phyloP scores from a whole-genome alignment of 495 filamentous ascomycete species.

The Aspergillus steynii region DNA sequence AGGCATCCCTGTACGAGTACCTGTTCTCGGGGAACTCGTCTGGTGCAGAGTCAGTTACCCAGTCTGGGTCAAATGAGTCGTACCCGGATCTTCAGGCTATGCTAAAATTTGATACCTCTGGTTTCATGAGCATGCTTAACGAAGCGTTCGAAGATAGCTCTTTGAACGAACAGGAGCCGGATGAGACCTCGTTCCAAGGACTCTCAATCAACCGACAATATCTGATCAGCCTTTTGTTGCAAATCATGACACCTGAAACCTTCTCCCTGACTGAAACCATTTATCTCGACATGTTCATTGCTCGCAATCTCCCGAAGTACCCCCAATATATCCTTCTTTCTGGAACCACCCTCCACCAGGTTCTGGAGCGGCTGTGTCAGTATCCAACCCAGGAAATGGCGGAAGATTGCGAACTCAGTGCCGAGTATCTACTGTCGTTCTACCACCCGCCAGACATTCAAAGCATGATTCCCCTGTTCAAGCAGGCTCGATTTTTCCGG shows the following conservation, averaged over 20 bases:
- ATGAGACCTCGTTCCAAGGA: constrained; percentile 40
- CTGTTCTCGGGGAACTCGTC: constrained; percentile 76
- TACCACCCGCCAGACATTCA: constrained; percentile 86
- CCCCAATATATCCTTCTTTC: constrained; percentile 92
- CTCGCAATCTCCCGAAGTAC: constrained; percentile 93
- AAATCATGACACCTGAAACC: constrained; percentile 74
- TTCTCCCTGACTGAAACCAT: constrained; percentile 83
- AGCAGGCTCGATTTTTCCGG: constrained; percentile 83
- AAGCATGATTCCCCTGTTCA: constrained; percentile 72
- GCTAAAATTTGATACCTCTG: constrained; percentile 83
- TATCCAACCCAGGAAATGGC: constrained; percentile 79
- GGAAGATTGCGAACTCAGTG: constrained; percentile 93
- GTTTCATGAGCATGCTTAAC: constrained; percentile 92
- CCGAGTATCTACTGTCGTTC: constrained; percentile 89
- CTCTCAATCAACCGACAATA: constrained; percentile 86
- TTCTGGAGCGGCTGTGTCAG: constrained; percentile 79
- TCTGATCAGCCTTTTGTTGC: constrained; percentile 82
- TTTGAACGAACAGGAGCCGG: constrained; percentile 65
- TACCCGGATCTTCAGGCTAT: constrained; percentile 84
- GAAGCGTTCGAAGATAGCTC: constrained; percentile 97
- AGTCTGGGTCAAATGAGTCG: constrained; percentile 64
- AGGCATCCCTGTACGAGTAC: constrained; percentile 86
- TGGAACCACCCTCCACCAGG: constrained; percentile 77
- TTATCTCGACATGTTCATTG: constrained; percentile 97
- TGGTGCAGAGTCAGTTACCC: constrained; percentile 56